phyloP scores from a whole-genome alignment of 495 filamentous ascomycete species.

The Monascus purpureus region DNA sequence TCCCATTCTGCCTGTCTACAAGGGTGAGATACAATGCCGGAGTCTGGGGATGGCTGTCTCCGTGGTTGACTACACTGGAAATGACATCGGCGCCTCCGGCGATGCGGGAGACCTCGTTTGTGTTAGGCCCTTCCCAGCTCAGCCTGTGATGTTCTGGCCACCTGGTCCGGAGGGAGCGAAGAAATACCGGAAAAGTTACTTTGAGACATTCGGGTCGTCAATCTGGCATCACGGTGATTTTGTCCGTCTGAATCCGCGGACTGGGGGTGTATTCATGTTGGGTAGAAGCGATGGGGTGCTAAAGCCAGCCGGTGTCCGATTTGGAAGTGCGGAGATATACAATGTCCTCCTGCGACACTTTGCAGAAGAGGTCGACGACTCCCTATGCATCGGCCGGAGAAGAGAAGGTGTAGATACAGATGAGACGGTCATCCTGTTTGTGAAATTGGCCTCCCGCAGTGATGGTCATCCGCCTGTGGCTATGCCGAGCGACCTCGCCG shows the following conservation, averaged over 20 bases:
- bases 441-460: conserved; percentile 45
- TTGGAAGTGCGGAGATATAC: conserved; percentile 86
- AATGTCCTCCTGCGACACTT: conserved; percentile 78
- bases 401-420: conserved; percentile 55
- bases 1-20: conserved; percentile 71
- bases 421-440: conserved; percentile 76
- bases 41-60: conserved; percentile 84
- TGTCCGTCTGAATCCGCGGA: conserved; percentile 57
- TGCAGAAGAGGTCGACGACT: conserved; percentile 61
- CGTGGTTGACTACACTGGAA: conserved; percentile 52
- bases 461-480: conserved; percentile 5
- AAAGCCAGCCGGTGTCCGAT: conserved; percentile 77
- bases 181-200: conserved; percentile 74
- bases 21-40: conserved; percentile 80
- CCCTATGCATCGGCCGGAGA: conserved; percentile 68
- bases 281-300: conserved; percentile 83
- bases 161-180: conserved; percentile 48
- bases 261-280: conserved; percentile 71
- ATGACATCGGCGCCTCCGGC: conserved; percentile 36
- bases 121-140: conserved; percentile 71
- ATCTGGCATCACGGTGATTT: conserved; percentile 97
- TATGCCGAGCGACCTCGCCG: conserved; percentile 31
- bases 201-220: conserved; percentile 55
- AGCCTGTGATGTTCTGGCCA: conserved; percentile 77
- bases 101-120: conserved; percentile 88